Base-by-base conservation (phyloP, 2,329 filamentous ascomycete species). In the Epichloe scottii region DNA sequence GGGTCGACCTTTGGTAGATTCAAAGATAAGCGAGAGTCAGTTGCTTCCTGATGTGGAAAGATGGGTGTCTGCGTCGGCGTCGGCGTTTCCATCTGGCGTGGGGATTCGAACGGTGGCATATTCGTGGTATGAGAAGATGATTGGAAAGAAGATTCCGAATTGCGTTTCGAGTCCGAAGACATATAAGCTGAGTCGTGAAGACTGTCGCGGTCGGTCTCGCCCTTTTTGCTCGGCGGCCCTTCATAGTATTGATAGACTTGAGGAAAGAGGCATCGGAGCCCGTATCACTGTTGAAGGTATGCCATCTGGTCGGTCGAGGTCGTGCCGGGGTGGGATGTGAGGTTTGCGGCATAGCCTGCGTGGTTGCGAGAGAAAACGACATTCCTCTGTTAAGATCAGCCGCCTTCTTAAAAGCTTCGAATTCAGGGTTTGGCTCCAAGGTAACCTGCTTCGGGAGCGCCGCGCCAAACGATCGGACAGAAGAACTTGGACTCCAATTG, bases 391-490 rank as follows among this genome's bases (percentile, higher is more conserved):
- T 83, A 37, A 78, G 73, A 60, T 90, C 86, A n/a, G 81, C 78
- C 60, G 89, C 84, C 56, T 76, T 80, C 58, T 76, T 77, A 63
- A 94, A 91, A 2, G 85, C 84, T 63, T 91, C 87, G 56, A 86
- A 91, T n/a, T 89, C 84, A 6, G 85, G 79, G 59, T 90, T 89
- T 35, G 84, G 80, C 59, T 91, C 85, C 48, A 88, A 70, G 0
- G 87, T 78, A 6, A 89, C 70, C 56, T 83, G 77, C 55, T 81
- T 81, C 2, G 87, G 86, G 8, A 86, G 77, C 3, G 79, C 77
- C 15, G 82, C 78, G 19, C 76, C 79, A 49, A 85, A 87, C 0
- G 84, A 86, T 60, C 81, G 81, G 46, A 89, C 76, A 5, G 84
- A 83, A 0, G 81, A 82, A 1, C 82, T 77, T 8, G 85, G 78